Percentiles rank a stretch among this genome's conserved stretches.
phyloP scores from a whole-genome alignment of 2,329 filamentous ascomycete species.

The Clarireedia paspali region DNA sequence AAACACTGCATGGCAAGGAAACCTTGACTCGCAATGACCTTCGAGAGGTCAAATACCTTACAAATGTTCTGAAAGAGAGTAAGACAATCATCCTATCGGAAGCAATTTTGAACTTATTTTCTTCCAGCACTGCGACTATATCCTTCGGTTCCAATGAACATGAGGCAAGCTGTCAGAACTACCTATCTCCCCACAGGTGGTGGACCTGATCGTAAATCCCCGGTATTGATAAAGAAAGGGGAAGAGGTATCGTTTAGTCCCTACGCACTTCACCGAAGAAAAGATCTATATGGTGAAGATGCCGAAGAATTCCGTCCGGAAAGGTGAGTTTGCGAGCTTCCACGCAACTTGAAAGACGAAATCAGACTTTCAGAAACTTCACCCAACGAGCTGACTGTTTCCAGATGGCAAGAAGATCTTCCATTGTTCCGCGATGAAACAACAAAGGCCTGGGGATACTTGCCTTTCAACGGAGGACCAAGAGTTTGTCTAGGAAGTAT shows the following conservation, averaged over 20 bases:
- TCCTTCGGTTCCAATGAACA: slow-evolving; percentile 25
- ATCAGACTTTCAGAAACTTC: no score
- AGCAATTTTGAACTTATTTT: no score
- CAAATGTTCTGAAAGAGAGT: slow-evolving; percentile 5
- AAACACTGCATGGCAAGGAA: no score
- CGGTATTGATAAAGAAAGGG: slow-evolving; percentile 23
- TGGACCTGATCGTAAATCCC: slow-evolving; percentile 23
- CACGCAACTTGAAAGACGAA: no score
- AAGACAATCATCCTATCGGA: background rate
- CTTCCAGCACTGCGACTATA: slow-evolving; percentile 16
- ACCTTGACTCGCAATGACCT: background rate
- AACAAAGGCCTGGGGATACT: slow-evolving; percentile 53
- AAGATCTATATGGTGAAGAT: slow-evolving; percentile 62
- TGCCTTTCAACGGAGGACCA: slow-evolving; percentile 65
- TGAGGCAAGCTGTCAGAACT: slow-evolving; percentile 15
- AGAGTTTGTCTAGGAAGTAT: slow-evolving; percentile 57
- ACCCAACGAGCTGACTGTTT: slow-evolving; percentile 34
- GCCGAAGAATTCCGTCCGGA: slow-evolving; percentile 66
- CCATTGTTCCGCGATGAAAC: background rate
- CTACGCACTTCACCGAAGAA: slow-evolving; percentile 25
- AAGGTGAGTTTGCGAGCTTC: slow-evolving; percentile 47
- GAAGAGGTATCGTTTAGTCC: slow-evolving; percentile 17
- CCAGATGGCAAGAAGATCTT: slow-evolving; percentile 31
- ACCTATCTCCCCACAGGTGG: slow-evolving; percentile 27
- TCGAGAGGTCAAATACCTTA: slow-evolving; percentile 4